Base-by-base conservation (phyloP, 139 green algal genomes). In the Penium margaritaceum region DNA sequence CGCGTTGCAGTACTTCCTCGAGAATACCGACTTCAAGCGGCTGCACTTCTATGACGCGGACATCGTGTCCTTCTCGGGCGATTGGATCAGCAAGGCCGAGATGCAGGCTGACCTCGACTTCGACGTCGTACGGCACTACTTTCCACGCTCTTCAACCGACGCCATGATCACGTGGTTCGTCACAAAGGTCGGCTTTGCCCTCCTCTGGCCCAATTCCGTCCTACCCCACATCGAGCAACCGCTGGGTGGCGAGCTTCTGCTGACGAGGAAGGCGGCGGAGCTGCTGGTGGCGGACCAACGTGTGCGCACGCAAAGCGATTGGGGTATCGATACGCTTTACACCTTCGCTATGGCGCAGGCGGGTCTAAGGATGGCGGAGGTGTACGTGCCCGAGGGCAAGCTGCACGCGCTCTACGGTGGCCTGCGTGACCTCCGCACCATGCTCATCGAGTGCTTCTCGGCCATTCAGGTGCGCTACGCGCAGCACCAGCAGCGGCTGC, bases 161-260 rank as follows among this genome's bases (percentile, higher is more conserved):
- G 72, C 72, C 39, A 79, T 79, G 72, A 79, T 79, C 24, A 79
- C 72, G 9, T 79, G 72, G 72, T 63, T 72, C 37, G 62, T 79
- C 61, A 79, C 72, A 5, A 79, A 79, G 65, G 73, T 79, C 5
- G 72, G 72, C 1, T 72, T 79, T 46, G 61, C 72, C 21, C 39
- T 73, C 7, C 39, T 79, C 35, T 79, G 72, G 72, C 72, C 72
- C 2, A 65, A 73, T 19, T 66, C 72, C 3, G 39, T 66, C n/a
- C 61, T 79, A 17, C 72, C 72, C 21, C 61, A 79, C 30, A 73
- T 79, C 19, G 72, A 79, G 41, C 72, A 79, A 36, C 72, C 72
- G 30, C 62, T 79, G 0, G 72, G 72, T 21, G 72, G 72, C 4
- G 72, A 79, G 38, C 72, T 79, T 14, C 53, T 79, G 24, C 72